phyloP scores from a whole-genome alignment of 2,329 filamentous ascomycete species.

The Cladosporium sp. region DNA sequence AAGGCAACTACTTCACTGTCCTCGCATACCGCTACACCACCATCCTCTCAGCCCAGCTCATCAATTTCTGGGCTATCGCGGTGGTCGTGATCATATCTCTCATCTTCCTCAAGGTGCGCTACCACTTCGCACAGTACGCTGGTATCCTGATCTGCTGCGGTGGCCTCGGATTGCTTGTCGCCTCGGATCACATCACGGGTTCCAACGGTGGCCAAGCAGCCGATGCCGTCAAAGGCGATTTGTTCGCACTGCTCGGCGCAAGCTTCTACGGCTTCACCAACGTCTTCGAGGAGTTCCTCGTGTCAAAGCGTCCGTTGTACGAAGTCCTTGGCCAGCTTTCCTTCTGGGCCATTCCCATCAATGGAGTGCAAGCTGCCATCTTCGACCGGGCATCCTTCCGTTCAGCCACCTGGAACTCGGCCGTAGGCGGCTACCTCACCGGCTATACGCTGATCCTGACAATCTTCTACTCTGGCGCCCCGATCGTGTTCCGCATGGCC shows the following conservation, averaged over 20 bases:
- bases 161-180: slow-evolving; percentile 82
- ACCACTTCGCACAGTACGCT: slow-evolving; percentile 76
- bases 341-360: slow-evolving; percentile 84
- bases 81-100: slow-evolving; percentile 85
- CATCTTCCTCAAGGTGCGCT: slow-evolving; percentile 76
- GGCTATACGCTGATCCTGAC: slow-evolving; percentile 81
- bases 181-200: slow-evolving; percentile 78
- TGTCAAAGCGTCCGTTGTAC: slow-evolving; percentile 79
- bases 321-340: slow-evolving; percentile 90
- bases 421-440: slow-evolving; percentile 72
- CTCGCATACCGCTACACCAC: slow-evolving; percentile 91
- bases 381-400: slow-evolving; percentile 76
- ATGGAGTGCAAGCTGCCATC: slow-evolving; percentile 82
- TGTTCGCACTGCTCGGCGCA: slow-evolving; percentile 85
- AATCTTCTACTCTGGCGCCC: slow-evolving; percentile 83
- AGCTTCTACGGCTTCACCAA: slow-evolving; percentile 89
- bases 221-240: slow-evolving; percentile 79
- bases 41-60: slow-evolving; percentile 84
- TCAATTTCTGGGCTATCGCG: slow-evolving; percentile 98
- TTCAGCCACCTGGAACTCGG: slow-evolving; percentile 39
- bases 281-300: slow-evolving; percentile 90
- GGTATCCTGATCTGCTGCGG: slow-evolving; percentile 90
- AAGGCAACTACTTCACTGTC: slow-evolving; percentile 98
- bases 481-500: slow-evolving; percentile 82
- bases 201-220: slow-evolving; percentile 59